These are phyloP conservation scores for Magnaporthales sp. DNA, from an alignment of 2,329 filamentous ascomycete species.

Conservation along the genomic window DNA sequence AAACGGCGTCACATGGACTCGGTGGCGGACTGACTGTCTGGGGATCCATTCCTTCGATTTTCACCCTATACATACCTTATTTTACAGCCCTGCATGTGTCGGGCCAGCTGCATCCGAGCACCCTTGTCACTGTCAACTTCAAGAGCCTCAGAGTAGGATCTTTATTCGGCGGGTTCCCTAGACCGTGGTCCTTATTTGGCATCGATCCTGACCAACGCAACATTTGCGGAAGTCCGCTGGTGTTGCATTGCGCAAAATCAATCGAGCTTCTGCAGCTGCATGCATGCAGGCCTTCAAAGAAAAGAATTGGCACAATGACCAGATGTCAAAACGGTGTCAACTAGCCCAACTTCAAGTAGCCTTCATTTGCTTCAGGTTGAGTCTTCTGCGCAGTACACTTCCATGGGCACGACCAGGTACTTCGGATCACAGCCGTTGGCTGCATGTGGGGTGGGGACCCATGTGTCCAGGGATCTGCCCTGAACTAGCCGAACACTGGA, in stretches of 20 bases:
- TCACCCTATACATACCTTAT: background rate
- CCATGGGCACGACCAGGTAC: background rate
- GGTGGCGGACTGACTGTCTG: background rate
- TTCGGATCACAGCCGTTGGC: background rate
- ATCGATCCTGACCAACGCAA: background rate
- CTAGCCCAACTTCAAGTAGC: too few species aligned
- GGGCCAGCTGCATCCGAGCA: background rate
- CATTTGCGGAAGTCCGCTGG: background rate
- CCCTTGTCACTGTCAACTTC: background rate
- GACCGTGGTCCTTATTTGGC: background rate
- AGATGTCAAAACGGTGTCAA: background rate
- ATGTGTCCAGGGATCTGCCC: background rate
- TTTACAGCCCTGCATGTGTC: background rate
- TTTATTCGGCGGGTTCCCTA: background rate
- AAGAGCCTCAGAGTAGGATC: background rate
- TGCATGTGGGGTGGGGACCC: background rate
- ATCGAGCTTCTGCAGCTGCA: background rate
- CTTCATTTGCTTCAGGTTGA: too few species aligned
- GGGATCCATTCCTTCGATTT: background rate
- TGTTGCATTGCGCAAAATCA: background rate
- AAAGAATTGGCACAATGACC: background rate
- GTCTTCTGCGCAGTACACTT: too few species aligned
- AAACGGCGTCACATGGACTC: background rate
- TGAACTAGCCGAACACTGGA: background rate
- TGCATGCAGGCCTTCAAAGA: background rate